Percentiles rank a stretch among this genome's conserved stretches.
phyloP scores from a whole-genome alignment of 2,329 filamentous ascomycete species.

The Thelonectria olida region DNA sequence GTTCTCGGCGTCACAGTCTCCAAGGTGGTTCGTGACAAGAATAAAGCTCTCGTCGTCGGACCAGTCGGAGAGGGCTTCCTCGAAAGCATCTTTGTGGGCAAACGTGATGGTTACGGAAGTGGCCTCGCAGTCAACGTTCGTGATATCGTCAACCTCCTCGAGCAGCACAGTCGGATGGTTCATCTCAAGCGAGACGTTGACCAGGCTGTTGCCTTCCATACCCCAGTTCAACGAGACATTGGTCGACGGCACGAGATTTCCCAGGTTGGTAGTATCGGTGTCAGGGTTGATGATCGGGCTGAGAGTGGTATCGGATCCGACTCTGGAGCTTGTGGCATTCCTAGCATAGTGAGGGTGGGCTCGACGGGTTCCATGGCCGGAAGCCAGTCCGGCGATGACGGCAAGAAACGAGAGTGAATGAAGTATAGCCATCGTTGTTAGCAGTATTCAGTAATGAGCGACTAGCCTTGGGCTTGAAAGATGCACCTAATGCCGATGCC shows the following conservation, averaged over 20 bases:
- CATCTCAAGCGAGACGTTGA: conserved; percentile 29
- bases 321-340: conserved; percentile 2
- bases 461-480: not conserved
- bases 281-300: conserved; percentile 20
- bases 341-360: not conserved
- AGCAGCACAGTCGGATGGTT: conserved; percentile 28
- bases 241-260: conserved; percentile 24
- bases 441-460: not conserved
- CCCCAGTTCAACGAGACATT: conserved; percentile 24
- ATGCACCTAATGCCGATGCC: no score
- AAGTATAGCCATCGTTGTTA: not conserved
- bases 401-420: not conserved
- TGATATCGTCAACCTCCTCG: conserved; percentile 24
- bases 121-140: conserved; percentile 20
- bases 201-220: conserved; percentile 9
- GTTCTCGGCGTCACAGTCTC: conserved; percentile 50
- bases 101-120: conserved; percentile 24
- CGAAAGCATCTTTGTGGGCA: conserved; percentile 13
- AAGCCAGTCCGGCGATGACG: conserved; percentile 1
- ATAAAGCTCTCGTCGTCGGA: conserved; percentile 38
- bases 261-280: conserved; percentile 11
- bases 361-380: not conserved
- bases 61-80: conserved; percentile 23
- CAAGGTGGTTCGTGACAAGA: conserved; percentile 53
- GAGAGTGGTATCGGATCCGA: conserved; percentile 21